These are phyloP conservation scores for Metschnikowia anglica DNA, from an alignment of 805 yeast species.

Conservation along the genomic window DNA sequence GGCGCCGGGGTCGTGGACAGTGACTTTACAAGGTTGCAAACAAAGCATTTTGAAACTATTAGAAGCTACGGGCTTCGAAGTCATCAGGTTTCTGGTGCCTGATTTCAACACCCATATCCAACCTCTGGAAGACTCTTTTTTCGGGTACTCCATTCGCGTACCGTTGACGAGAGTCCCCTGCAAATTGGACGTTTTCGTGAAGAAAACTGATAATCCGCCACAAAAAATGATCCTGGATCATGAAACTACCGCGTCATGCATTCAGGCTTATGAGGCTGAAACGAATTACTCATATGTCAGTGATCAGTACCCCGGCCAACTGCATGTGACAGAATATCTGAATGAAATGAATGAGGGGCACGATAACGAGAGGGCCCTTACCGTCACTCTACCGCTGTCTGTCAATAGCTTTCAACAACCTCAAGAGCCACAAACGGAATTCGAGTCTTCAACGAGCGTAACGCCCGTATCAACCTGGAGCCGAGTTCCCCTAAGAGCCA, in stretches of 20 bases:
- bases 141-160: slow-evolving; percentile 11
- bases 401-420: neutral
- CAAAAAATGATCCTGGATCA: neutral
- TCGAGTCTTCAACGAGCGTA: neutral
- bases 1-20: slow-evolving; percentile 12
- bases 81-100: slow-evolving; percentile 8
- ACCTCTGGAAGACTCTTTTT: slow-evolving; percentile 4
- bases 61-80: slow-evolving; percentile 6
- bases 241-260: neutral
- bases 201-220: neutral
- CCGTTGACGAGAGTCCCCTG: slow-evolving; percentile 10
- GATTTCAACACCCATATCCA: slow-evolving; percentile 1
- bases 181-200: slow-evolving; percentile 9
- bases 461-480: neutral
- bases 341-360: neutral
- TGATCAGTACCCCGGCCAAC: neutral
- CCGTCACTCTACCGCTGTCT: neutral
- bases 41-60: slow-evolving; percentile 10
- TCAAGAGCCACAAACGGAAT: neutral
- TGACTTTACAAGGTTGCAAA: slow-evolving; percentile 9
- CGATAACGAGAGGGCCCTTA: neutral
- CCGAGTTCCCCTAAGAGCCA: slow-evolving; percentile 5
- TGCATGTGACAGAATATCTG: neutral
- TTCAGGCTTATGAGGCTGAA: no score
- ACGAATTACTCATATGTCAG: neutral